Evolutionary conservation across 345 rosid genomes (phyloP), one percentile per base, ranked within the genome.

Genomic region (Citrus unshiu): DNA sequence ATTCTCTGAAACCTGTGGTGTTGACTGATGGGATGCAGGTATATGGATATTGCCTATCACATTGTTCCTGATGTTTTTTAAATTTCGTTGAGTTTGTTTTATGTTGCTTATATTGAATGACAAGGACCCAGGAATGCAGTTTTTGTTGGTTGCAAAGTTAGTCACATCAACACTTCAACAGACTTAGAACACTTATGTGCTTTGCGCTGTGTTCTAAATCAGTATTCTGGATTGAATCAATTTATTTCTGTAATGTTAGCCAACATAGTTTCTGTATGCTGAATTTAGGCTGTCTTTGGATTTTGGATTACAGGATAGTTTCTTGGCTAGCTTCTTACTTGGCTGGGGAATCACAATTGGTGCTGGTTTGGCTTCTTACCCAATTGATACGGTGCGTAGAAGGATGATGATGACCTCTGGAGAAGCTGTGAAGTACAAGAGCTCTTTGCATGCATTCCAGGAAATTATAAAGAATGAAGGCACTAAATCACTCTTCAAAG

Each of bases 401-500:
- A 85, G 93, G 79, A 90, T 90, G 93, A 90, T 90, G 93, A 90
- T 90, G 93, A 90, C 91, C 14, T 90, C 93, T 4, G 93, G 93
- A 51, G 93, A 90, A 78, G 90, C 93, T n/a, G 89, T 88, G 57
- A 90, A 90, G 76, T 90, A 88, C 83, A 88, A 83, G 82, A 86
- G 90, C 80, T 90, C 93, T 0, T 0, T 84, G 79, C 87, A 79
- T 58, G 91, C 90, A 9, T 90, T 90, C 68, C 9, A 18, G 19
- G 89, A 90, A 80, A 89, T 88, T 51, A 1, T 90, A 5, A 86
- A 88, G 84, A 88, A 90, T 2, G 93, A 90, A 83, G 91, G 93
- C 27, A 2, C 86, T 6, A 88, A 73, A 74, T 90, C 93, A 7
- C 89, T 90, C 49, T 90, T 88, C 83, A 90, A 90, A 87, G 93